Conservation (phyloP, 2,329 filamentous ascomycete species). For the Xylaria arbuscula region DNA sequence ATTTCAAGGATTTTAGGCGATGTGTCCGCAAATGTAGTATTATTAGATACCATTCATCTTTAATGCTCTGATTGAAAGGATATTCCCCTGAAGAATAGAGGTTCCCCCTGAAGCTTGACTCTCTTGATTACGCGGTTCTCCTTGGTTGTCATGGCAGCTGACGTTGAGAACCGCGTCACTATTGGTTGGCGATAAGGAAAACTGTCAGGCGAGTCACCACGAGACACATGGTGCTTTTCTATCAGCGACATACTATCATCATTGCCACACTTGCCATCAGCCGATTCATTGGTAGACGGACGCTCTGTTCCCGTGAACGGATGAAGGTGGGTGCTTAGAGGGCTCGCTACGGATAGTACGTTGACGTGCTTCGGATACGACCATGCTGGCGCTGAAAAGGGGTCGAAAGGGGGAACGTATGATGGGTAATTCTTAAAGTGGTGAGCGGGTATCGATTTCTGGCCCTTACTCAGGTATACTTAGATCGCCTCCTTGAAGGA, state of each 20-base stretch:
- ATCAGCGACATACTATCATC: neutral
- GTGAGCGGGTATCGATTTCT: no score
- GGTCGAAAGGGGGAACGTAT: neutral
- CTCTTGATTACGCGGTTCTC: no score
- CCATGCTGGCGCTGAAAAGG: neutral
- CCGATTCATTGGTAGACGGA: neutral
- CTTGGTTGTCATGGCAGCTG: slow-evolving; percentile 8
- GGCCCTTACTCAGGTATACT: no score
- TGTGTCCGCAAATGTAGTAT: no score
- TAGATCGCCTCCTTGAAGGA: no score
- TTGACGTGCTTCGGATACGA: neutral
- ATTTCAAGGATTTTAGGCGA: no score
- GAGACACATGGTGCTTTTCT: slow-evolving; percentile 1
- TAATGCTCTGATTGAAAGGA: no score
- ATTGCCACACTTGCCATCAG: neutral
- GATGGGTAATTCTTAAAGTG: no score
- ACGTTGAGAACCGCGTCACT: slow-evolving; percentile 6
- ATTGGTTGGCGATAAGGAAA: slow-evolving; percentile 28
- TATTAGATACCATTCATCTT: no score
- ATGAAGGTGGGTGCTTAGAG: neutral
- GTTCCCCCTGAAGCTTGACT: no score
- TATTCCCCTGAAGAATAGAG: no score
- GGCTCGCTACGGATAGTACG: neutral
- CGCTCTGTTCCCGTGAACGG: neutral
- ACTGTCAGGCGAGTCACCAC: slow-evolving; percentile 12